Base-by-base conservation (phyloP, 139 green algal genomes). In the Chlamydomonas incerta region DNA sequence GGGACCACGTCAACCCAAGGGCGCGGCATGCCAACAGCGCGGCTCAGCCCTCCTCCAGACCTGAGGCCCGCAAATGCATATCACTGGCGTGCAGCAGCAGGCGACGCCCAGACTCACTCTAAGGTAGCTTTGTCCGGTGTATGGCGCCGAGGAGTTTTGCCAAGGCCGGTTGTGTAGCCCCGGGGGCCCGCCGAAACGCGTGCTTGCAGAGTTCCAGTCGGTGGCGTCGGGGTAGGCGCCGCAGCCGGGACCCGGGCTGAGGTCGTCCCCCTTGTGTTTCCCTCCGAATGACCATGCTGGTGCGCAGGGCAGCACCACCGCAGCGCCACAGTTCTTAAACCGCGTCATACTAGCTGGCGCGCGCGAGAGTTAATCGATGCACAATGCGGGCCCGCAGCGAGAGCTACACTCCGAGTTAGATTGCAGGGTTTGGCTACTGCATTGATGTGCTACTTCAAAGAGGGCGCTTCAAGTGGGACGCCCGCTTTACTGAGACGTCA, bases 231-330 rank as follows among this genome's bases (percentile, higher is more conserved):
- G 77, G 29, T 83, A 83, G n/a, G 74, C 74, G 18, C 63, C 77
- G 3, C 63, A 26, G 26, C 77, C 77, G 3, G 77, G 77, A 0
- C 77, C 77, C 6, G 46, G 14, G 28, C 63, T 65, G n/a, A 63
- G 62, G 0, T 83, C 75, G 57, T 46, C 63, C 8, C 8, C 31
- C 8, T 47, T 10, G 29, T 73, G 75, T 13, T 33, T 72, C 1
- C 1, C 52, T 2, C 77, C 77, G 33, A 83, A 83, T 0, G 77
- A 34, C 77, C 77, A 83, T 24, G 77, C 77, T 17, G 77, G 77
- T 3, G 58, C 63, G 5, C 63, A 74, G 17, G 77, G 77, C 26
- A 83, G 46, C 4, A 52, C 63, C 17, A 74, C 46, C 20, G 77
- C 63, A 34, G 63, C 33, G 1, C 77, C 77, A 24, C 77, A 83